A percentile compares a stretch with the other conserved stretches of the same genome.
Evolutionary conservation across 2,329 filamentous ascomycete genomes (phyloP).

Genomic region (Epichloe baconii): DNA sequence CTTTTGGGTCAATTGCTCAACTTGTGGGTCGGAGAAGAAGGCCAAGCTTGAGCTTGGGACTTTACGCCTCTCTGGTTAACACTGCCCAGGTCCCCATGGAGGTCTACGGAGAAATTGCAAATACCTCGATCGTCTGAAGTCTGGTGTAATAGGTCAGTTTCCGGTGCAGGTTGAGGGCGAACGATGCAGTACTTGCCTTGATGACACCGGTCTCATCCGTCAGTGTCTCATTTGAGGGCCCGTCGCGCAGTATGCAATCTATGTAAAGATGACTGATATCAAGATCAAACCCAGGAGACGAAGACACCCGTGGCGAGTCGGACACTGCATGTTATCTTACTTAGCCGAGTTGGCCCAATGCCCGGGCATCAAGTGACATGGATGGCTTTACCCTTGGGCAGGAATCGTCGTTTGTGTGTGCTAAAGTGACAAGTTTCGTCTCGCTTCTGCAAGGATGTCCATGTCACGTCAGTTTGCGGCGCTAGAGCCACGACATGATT

Average conservation of each 20-base stretch:
- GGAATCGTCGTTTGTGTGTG: constrained; percentile 1
- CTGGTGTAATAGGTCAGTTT: not conserved
- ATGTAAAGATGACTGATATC: constrained; percentile 1
- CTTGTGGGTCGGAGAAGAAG: constrained; percentile 22
- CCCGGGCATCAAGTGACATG: not conserved
- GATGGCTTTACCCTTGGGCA: constrained; percentile 1
- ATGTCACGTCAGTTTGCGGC: not conserved
- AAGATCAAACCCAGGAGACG: not conserved
- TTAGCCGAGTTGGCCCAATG: not conserved
- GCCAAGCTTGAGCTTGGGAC: constrained; percentile 15
- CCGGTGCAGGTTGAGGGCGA: not conserved
- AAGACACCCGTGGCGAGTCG: not conserved
- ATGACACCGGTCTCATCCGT: constrained; percentile 2
- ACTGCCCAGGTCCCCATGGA: not conserved
- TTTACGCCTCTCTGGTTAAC: not conserved
- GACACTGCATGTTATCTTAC: not conserved
- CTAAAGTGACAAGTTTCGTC: constrained; percentile 4
- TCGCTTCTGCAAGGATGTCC: not conserved
- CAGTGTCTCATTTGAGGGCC: not conserved
- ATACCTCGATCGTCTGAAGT: constrained; percentile 5
- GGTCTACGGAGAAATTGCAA: not conserved
- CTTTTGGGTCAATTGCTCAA: constrained; percentile 13
- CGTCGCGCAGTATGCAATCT: constrained; percentile 1
- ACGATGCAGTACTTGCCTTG: not conserved
- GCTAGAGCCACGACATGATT: not conserved